Evolutionary conservation across 164 flowering plant species (phyloP), one percentile per base, ranked within the genome.

Genomic region (Euptelea pleiosperma): DNA sequence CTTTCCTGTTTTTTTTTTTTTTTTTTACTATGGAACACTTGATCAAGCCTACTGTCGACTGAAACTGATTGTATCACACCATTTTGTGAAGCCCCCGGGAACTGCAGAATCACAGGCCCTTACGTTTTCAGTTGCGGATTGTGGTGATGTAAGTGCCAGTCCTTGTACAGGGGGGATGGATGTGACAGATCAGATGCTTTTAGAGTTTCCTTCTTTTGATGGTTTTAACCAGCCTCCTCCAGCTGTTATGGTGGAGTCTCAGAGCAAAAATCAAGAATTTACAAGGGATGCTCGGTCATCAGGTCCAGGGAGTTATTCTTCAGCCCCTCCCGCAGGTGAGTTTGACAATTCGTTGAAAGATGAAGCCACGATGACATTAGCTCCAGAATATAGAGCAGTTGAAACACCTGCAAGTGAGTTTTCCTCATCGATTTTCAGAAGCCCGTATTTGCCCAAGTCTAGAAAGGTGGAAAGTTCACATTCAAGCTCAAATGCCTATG

Each of bases 371-470:
- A 75, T 89, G 91, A 79, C 96, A 55, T 86, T 86, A 80, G 95
- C 99, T 74, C 78, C 84, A 15, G 97, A 94, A 73, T 94, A 84
- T 79, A 87, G 91, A 65, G 96, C 97, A 26, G 83, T 94, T 57
- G 93, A 94, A 61, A 73, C 90, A 16, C 74, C 82, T 22, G 52
- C 74, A 50, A 74, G 76, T 66, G 96, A 85, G 69, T 51, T 76
- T 0, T 75, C 87, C 3, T 65, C 85, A 18, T 70, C 84, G 3
- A 70, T 85, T 53, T 86, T 89, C 61, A 77, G 77, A 73, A 84
- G 68, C 61, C 99, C 96, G 2, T 94, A 94, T 65, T 46, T 73
- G 48, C 99, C 99, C 5, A 75, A 72, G 55, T 73, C 86, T 60
- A 66, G 76, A 31, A 76, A 75, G 57, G 77, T 61, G 39, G 96